Conservation (phyloP, 306 rosid genomes). For the Malus fusca region DNA sequence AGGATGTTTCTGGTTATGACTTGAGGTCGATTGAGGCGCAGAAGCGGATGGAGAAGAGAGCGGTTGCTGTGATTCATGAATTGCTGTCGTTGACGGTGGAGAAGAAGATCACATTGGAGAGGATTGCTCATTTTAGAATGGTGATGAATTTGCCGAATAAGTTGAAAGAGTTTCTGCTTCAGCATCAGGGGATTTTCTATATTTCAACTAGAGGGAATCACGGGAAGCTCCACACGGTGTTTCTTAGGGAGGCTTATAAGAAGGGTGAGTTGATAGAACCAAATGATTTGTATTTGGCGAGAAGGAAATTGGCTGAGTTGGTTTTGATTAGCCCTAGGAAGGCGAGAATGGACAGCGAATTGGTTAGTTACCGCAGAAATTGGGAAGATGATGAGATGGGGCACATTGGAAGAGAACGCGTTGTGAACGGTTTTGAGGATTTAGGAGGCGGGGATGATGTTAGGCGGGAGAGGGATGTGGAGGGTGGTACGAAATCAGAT, state of each 20-base stretch:
- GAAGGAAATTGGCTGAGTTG: slow-evolving; percentile 66
- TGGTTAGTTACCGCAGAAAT: slow-evolving; percentile 52
- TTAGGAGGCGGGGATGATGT: slow-evolving; percentile 18
- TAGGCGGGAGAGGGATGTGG: slow-evolving; percentile 19
- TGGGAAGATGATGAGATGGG: slow-evolving; percentile 51
- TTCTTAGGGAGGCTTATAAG: slow-evolving; percentile 73
- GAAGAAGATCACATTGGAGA: slow-evolving; percentile 79
- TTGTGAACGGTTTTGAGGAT: slow-evolving; percentile 31
- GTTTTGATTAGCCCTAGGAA: slow-evolving; percentile 68
- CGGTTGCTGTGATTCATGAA: slow-evolving; percentile 76
- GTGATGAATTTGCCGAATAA: slow-evolving; percentile 68
- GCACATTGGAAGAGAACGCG: slow-evolving; percentile 27
- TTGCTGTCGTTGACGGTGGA: slow-evolving; percentile 67
- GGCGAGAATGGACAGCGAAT: slow-evolving; percentile 56
- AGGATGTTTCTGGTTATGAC: slow-evolving; percentile 66
- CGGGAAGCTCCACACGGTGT: slow-evolving; percentile 91
- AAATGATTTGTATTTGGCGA: slow-evolving; percentile 68
- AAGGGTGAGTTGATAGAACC: slow-evolving; percentile 73
- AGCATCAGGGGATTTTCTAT: slow-evolving; percentile 87
- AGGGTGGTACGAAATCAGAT: slow-evolving; percentile 26
- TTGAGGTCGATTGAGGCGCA: slow-evolving; percentile 85
- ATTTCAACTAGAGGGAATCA: slow-evolving; percentile 81
- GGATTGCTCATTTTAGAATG: slow-evolving; percentile 80
- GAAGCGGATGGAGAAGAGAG: slow-evolving; percentile 82
- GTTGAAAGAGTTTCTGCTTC: slow-evolving; percentile 86